These are phyloP conservation scores for Chrysosporium keratinophilum DNA, from an alignment of 2,329 filamentous ascomycete genomes.

Conservation along the genomic window DNA sequence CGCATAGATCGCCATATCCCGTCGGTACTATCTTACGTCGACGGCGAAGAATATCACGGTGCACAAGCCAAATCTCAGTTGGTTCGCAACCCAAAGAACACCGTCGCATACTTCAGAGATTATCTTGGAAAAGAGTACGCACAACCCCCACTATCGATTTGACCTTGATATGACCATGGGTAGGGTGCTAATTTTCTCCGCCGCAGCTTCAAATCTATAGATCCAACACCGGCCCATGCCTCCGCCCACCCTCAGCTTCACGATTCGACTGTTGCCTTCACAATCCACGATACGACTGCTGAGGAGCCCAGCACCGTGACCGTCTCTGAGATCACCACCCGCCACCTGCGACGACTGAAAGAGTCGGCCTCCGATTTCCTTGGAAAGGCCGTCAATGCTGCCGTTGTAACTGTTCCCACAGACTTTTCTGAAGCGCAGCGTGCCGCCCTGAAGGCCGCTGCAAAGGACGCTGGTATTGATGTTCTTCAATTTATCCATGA, in stretches of 20 bases:
- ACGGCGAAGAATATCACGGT: conserved; percentile 93
- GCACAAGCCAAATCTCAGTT: conserved; percentile 91
- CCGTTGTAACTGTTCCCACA: conserved; percentile 86
- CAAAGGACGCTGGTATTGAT: conserved; percentile 71
- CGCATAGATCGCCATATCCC: conserved; percentile 84
- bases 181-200: not conserved
- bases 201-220: conserved; percentile 79
- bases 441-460: conserved; percentile 64
- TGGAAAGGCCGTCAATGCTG: conserved; percentile 86
- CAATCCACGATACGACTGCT: conserved; percentile 62
- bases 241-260: conserved; percentile 78
- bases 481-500: conserved; percentile 88
- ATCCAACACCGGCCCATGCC: conserved; percentile 87
- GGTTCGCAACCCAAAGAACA: conserved; percentile 85
- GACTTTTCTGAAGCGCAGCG: conserved; percentile 86
- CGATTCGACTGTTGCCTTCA: conserved; percentile 65
- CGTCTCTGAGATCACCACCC: conserved; percentile 70
- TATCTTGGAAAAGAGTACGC: conserved; percentile 84
- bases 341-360: conserved; percentile 72
- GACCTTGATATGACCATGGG: not conserved
- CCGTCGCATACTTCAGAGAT: conserved; percentile 90
- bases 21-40: conserved; percentile 83
- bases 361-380: conserved; percentile 82
- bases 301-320: conserved; percentile 59
- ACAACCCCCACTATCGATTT: not conserved